Conservation (phyloP, 345 rosid genomes). For the Linum trigynum region DNA sequence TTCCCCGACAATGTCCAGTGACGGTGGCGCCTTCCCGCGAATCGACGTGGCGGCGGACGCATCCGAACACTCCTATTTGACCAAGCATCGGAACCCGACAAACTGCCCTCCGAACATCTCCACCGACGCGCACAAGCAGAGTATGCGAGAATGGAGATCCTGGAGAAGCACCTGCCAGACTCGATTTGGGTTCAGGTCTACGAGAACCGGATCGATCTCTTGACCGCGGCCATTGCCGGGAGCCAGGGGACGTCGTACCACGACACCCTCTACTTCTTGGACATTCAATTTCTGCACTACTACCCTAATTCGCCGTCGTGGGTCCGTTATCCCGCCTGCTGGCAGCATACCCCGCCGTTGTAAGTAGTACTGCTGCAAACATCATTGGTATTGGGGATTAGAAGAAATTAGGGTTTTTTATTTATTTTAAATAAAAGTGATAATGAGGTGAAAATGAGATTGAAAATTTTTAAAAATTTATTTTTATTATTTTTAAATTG, state of each 20-base stretch:
- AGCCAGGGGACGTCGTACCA: constrained; percentile 54
- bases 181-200: constrained; percentile 46
- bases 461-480: no score
- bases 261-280: constrained; percentile 59
- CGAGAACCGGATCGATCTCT: constrained; percentile 42
- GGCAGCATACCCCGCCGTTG: no score
- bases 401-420: no score
- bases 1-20: no score
- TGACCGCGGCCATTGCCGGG: constrained; percentile 41
- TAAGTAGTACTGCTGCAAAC: no score
- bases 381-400: no score
- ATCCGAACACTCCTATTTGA: constrained; percentile 29
- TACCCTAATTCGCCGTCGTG: constrained; percentile 42
- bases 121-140: constrained; percentile 25
- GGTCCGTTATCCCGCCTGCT: constrained; percentile 21
- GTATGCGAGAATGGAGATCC: constrained; percentile 50
- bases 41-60: constrained; percentile 36
- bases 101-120: constrained; percentile 14
- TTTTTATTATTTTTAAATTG: no score
- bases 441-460: no score
- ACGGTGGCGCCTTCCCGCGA: constrained; percentile 10
- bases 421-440: no score
- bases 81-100: not conserved
- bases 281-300: constrained; percentile 41
- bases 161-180: constrained; percentile 38